Evolutionary conservation across 345 rosid genomes (phyloP).

Genomic region (Hibiscus mutabilis): DNA sequence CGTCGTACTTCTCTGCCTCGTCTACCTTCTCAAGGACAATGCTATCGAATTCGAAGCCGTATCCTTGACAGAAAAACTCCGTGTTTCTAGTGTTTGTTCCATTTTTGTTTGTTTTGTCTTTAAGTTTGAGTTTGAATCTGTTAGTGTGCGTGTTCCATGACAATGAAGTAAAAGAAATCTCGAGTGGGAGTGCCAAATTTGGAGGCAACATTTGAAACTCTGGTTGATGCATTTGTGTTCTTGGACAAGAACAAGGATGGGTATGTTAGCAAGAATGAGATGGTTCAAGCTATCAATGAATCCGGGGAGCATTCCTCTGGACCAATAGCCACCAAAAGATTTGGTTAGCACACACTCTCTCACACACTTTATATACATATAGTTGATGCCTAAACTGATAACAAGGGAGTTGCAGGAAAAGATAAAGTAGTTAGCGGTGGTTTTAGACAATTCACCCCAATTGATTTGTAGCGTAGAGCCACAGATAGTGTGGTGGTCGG

Average conservation of each 20-base stretch:
- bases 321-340: conserved; percentile 82
- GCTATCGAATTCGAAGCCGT: conserved; percentile 51
- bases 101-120: too few relatives aligned
- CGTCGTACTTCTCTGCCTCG: conserved; percentile 89
- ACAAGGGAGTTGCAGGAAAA: too few relatives aligned
- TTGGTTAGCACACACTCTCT: conserved; percentile 44
- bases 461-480: too few relatives aligned
- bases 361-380: neutral
- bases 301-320: conserved; percentile 90
- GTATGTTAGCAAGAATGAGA: conserved; percentile 78
- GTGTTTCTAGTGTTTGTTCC: neutral
- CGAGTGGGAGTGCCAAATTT: conserved; percentile 62
- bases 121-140: too few relatives aligned
- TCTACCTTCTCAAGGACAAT: conserved; percentile 71
- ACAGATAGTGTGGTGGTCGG: too few relatives aligned
- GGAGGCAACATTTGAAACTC: conserved; percentile 75
- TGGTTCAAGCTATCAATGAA: conserved; percentile 80
- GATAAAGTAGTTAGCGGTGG: too few relatives aligned
- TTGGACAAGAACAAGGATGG: conserved; percentile 89
- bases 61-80: conserved; percentile 18
- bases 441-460: too few relatives aligned
- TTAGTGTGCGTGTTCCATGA: conserved; percentile 29
- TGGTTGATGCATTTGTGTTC: conserved; percentile 83
- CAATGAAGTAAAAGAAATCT: conserved; percentile 43
- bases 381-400: neutral